These are phyloP conservation scores for Kandelia obovata DNA, from an alignment of 345 rosid genomes.

Conservation along the genomic window DNA sequence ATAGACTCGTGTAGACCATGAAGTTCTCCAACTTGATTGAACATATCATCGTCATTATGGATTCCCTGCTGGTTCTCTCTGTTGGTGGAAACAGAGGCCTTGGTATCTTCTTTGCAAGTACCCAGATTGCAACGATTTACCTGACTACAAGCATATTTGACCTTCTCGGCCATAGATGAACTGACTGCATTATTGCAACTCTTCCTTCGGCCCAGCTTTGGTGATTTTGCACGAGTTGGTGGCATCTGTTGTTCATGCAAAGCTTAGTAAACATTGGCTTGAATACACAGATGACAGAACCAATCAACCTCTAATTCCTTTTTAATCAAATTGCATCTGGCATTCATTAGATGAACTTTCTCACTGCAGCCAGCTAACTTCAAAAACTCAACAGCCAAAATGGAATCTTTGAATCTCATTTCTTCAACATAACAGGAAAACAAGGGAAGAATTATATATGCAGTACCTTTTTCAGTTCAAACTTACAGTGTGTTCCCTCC, in stretches of 20 bases:
- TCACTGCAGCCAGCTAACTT: no score
- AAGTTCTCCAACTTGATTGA: conserved; percentile 3
- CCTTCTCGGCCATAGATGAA: conserved; percentile 10
- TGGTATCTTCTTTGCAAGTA: conserved; percentile 17
- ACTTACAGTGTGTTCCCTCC: conserved; percentile 29
- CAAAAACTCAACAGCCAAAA: no score
- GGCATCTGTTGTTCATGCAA: conserved; percentile 24
- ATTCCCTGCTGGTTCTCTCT: conserved; percentile 13
- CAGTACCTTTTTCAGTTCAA: conserved; percentile 37
- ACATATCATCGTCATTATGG: conserved; percentile 16
- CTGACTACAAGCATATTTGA: conserved; percentile 2
- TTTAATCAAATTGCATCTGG: no score
- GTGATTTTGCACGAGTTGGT: conserved; percentile 40
- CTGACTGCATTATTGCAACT: conserved; percentile 21
- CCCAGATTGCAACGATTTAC: conserved; percentile 24
- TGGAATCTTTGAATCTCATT: no score
- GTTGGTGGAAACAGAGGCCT: conserved; percentile 12
- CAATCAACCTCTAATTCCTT: background rate
- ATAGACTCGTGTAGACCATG: conserved; percentile 1
- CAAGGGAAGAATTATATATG: background rate
- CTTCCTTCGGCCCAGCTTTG: conserved; percentile 31
- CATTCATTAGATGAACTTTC: no score
- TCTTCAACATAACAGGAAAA: background rate
- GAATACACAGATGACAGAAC: background rate
- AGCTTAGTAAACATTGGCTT: background rate